Percentiles rank a stretch among this genome's conserved stretches.
Conservation (phyloP, 306 rosid genomes). For the Malus orientalis region DNA sequence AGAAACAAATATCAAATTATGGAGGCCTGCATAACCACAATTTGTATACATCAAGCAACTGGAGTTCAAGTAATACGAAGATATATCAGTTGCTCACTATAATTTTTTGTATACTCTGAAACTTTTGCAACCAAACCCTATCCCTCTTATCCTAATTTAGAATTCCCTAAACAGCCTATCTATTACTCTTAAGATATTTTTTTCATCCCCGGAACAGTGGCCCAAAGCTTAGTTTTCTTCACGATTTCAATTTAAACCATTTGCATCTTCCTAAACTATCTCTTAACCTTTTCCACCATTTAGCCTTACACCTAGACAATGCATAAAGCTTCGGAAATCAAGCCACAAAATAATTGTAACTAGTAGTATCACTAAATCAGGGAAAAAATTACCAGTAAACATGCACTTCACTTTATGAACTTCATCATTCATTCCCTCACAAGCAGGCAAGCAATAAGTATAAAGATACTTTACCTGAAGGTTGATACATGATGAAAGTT, state of each 20-base stretch:
- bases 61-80: background rate
- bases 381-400: background rate
- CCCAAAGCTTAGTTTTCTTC: background rate
- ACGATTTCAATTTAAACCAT: background rate
- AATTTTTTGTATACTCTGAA: background rate
- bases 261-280: background rate
- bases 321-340: background rate
- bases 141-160: background rate
- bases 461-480: constrained; percentile 46
- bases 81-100: background rate
- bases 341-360: background rate
- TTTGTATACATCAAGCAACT: background rate
- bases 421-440: background rate
- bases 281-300: background rate
- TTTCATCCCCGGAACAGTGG: background rate
- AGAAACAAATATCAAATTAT: background rate
- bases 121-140: background rate
- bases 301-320: background rate
- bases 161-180: background rate
- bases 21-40: background rate
- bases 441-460: background rate
- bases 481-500: constrained; percentile 67
- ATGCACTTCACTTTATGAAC: background rate
- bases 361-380: background rate
- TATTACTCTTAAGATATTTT: background rate